phyloP scores from a whole-genome alignment of 495 filamentous ascomycete genomes.

The Aspergillus nanangensis region DNA sequence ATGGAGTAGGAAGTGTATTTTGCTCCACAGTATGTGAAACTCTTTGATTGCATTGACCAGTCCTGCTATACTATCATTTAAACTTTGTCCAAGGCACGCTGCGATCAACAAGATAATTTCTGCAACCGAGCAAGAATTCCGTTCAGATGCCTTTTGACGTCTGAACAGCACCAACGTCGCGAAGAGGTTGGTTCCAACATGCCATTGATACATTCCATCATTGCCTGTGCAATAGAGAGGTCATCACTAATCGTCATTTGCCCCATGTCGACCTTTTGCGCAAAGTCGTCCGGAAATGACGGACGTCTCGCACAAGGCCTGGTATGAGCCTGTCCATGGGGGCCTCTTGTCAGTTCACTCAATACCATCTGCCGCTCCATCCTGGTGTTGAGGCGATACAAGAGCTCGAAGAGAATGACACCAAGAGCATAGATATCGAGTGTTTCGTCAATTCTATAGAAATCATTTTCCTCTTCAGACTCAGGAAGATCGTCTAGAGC shows the following conservation, averaged over 20 bases:
- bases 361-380: slow-evolving; percentile 52
- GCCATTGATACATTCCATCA: slow-evolving; percentile 37
- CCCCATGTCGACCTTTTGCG: slow-evolving; percentile 33
- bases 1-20: too few species aligned
- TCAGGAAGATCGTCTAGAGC: too few species aligned
- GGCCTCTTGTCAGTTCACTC: slow-evolving; percentile 33
- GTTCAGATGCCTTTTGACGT: slow-evolving; percentile 26
- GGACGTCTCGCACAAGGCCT: slow-evolving; percentile 2
- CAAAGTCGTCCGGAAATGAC: slow-evolving; percentile 33
- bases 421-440: slow-evolving; percentile 52
- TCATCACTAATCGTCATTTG: slow-evolving; percentile 21
- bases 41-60: too few species aligned
- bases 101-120: not conserved
- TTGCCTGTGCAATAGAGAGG: slow-evolving; percentile 28
- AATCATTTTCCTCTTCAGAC: slow-evolving; percentile 1
- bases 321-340: slow-evolving; percentile 4
- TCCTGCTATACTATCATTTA: too few species aligned
- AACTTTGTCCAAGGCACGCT: too few species aligned
- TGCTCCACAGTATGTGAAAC: too few species aligned
- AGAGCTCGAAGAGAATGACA: slow-evolving; percentile 48
- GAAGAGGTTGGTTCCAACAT: slow-evolving; percentile 43
- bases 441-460: slow-evolving; percentile 45
- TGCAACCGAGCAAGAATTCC: slow-evolving; percentile 3
- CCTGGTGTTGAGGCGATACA: slow-evolving; percentile 46
- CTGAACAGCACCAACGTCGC: slow-evolving; percentile 34